Evolutionary conservation across 106 monocot genomes (phyloP).

Genomic region (Xerophyta viscosa): DNA sequence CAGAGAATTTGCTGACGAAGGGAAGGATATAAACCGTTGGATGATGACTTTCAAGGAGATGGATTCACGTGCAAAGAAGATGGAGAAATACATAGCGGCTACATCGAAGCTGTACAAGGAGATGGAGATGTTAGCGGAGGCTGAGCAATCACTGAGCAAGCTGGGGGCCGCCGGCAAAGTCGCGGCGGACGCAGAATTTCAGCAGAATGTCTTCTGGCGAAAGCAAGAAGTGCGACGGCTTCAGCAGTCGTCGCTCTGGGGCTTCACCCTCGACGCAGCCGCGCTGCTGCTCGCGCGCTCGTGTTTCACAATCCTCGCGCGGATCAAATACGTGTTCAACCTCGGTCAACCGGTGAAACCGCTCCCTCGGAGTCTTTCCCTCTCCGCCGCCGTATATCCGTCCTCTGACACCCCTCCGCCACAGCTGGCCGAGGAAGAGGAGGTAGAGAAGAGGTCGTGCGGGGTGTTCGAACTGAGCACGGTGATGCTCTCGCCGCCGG

Average conservation of each 20-base stretch:
- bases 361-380: slow-evolving; percentile 16
- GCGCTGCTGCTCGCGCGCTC: slow-evolving; percentile 33
- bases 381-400: slow-evolving; percentile 31
- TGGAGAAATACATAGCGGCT: slow-evolving; percentile 39
- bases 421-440: too few species aligned
- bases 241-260: slow-evolving; percentile 59
- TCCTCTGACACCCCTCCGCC: slow-evolving; percentile 36
- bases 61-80: slow-evolving; percentile 44
- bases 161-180: slow-evolving; percentile 16
- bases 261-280: slow-evolving; percentile 31
- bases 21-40: slow-evolving; percentile 38
- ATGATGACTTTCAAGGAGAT: slow-evolving; percentile 49
- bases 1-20: slow-evolving; percentile 18
- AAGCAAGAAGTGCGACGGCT: slow-evolving; percentile 45
- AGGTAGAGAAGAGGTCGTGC: background rate
- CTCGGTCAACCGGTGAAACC: slow-evolving; percentile 1
- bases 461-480: slow-evolving; percentile 24
- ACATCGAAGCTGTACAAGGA: slow-evolving; percentile 38
- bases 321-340: slow-evolving; percentile 57
- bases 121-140: slow-evolving; percentile 52
- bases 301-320: slow-evolving; percentile 41
- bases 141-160: slow-evolving; percentile 40
- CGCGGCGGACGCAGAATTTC: slow-evolving; percentile 21
- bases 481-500: slow-evolving; percentile 12
- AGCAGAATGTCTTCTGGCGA: slow-evolving; percentile 42